Evolutionary conservation across 2,329 filamentous ascomycete genomes (phyloP).

Genomic region (Sclerotinia nivalis): DNA sequence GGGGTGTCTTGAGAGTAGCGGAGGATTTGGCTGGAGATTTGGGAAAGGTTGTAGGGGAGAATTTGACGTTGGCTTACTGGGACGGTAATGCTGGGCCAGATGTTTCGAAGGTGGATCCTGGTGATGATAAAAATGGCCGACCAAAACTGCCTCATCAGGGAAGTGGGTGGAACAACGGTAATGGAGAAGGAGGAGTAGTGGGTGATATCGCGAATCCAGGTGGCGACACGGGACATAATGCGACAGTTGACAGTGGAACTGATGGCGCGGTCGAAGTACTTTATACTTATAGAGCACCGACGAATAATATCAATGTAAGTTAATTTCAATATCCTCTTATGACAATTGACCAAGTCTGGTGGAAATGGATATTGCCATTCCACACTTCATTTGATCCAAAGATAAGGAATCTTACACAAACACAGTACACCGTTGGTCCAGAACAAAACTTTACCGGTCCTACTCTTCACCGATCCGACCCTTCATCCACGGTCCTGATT

Average conservation of each 20-base stretch:
- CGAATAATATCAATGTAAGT: slow-evolving; percentile 37
- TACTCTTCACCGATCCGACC: slow-evolving; percentile 36
- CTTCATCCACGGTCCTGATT: slow-evolving; percentile 60
- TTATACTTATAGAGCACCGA: slow-evolving; percentile 37
- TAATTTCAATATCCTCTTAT: neutral
- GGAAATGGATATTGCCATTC: neutral
- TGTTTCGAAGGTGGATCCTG: slow-evolving; percentile 14
- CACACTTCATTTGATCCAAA: neutral
- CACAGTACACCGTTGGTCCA: slow-evolving; percentile 48
- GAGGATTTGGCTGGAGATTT: slow-evolving; percentile 69
- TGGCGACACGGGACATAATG: slow-evolving; percentile 28
- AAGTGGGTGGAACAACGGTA: slow-evolving; percentile 1
- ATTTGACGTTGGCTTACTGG: slow-evolving; percentile 51
- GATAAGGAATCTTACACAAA: neutral
- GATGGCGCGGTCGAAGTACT: slow-evolving; percentile 31
- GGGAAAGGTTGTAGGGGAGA: slow-evolving; percentile 62
- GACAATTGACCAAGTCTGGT: neutral
- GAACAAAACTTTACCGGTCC: slow-evolving; percentile 50
- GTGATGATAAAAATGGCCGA: neutral
- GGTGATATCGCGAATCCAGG: slow-evolving; percentile 14
- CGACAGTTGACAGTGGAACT: slow-evolving; percentile 13
- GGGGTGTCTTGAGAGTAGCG: slow-evolving; percentile 67
- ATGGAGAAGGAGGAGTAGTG: slow-evolving; percentile 17
- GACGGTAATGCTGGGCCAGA: neutral
- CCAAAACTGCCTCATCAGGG: neutral